phyloP scores from a whole-genome alignment of 768 basidiomycete species.

The Trametes coccinea region DNA sequence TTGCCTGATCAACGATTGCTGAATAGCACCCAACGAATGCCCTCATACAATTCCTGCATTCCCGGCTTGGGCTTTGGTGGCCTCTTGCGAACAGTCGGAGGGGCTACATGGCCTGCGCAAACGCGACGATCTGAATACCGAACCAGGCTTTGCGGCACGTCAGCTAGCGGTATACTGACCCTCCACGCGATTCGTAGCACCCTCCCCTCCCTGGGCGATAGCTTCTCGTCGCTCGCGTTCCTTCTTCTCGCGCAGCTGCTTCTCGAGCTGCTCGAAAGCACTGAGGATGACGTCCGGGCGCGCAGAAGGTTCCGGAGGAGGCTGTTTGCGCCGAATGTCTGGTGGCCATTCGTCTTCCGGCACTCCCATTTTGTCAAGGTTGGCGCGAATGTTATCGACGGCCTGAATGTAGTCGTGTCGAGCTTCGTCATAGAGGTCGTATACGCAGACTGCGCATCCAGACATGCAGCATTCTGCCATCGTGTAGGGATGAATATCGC shows the following conservation, averaged over 20 bases:
- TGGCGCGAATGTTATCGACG: slow-evolving; percentile 47
- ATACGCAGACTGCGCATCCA: slow-evolving; percentile 89
- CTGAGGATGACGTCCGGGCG: slow-evolving; percentile 42
- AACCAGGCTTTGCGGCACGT: not conserved
- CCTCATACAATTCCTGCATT: slow-evolving; percentile 41
- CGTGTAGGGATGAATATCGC: not conserved
- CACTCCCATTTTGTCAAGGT: slow-evolving; percentile 49
- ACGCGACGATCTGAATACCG: not conserved
- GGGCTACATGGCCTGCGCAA: not conserved
- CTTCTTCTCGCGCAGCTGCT: slow-evolving; percentile 50
- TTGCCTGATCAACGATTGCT: slow-evolving; percentile 38
- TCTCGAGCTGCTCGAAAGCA: slow-evolving; percentile 77
- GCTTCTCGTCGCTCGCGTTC: slow-evolving; percentile 14
- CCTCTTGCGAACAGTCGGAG: slow-evolving; percentile 10
- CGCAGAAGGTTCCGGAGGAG: slow-evolving; percentile 19
- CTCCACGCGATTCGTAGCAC: slow-evolving; percentile 5
- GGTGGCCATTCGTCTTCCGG: slow-evolving; percentile 68
- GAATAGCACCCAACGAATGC: slow-evolving; percentile 51
- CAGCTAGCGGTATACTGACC: slow-evolving; percentile 9
- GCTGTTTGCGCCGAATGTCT: slow-evolving; percentile 38
- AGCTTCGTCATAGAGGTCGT: slow-evolving; percentile 83
- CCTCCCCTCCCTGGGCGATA: not conserved
- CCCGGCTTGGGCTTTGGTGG: slow-evolving; percentile 22
- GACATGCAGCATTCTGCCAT: slow-evolving; percentile 90
- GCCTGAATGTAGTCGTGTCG: slow-evolving; percentile 61